Evolutionary conservation across 441 rosid genomes (phyloP), one percentile per base, ranked within the genome.

Genomic region (Erodium moschatum): DNA sequence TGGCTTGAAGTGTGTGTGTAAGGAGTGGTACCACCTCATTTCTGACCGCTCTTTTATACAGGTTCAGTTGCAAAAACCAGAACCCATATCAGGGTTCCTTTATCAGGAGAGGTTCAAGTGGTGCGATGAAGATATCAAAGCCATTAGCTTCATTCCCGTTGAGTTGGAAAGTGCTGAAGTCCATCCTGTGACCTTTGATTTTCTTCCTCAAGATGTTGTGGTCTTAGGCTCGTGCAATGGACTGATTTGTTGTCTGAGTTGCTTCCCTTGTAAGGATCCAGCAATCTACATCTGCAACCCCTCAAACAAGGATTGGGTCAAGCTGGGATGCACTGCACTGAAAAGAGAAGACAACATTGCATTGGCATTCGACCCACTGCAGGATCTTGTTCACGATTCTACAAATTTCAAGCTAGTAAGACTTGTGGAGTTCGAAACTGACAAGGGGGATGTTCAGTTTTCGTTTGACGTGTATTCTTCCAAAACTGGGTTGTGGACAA

Each of bases 221-320:
- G 16, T 82, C 16, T 38, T 80, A 63, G 19, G 78, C 5, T 75
- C 84, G 18, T 76, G 84, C 69, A 80, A 80, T 48, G 85, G 82
- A 12, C 66, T 82, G 65, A 33, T 80, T 1, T 82, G 83, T 15
- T 78, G 79, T 29, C 75, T 77, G 31, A 76, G 75, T 19, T 78
- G 81, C 76, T 68, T 42, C 38, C 81, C 84, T 6, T 78, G 65
- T 69, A 11, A 29, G 8, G 70, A 74, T 31, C 79, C 84, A 44
- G 64, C 72, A 27, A 61, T 83, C 69, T 80, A 78, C 64, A 69
- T 83, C 10, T 83, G 82, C 74, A 83, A 83, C 64, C 84, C 84
- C 18, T 56, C 72, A 70, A 80, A 71, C 74, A 77, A 72, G 46
- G 74, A 78, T 20, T 80, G 79, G 77, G 67, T 76, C 42, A 69